phyloP scores from a whole-genome alignment of 768 basidiomycete species.

The Mycena polygramma region DNA sequence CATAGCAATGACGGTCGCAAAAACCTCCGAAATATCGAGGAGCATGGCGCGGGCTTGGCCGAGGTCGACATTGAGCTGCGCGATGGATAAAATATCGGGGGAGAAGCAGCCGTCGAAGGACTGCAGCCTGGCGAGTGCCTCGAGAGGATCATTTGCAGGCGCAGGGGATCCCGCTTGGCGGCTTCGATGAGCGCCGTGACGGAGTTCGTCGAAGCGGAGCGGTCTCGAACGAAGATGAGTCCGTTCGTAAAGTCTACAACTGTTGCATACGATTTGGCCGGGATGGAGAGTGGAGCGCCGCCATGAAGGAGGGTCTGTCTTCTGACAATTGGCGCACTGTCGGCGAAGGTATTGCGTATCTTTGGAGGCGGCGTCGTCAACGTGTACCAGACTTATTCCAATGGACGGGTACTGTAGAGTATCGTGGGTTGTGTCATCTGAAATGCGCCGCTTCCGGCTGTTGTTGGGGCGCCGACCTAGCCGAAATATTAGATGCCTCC shows the following conservation, averaged over 20 bases:
- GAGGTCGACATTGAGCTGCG: conserved; percentile 1
- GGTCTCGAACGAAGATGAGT: conserved; percentile 87
- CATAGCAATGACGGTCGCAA: conserved; percentile 31
- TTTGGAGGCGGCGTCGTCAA: conserved; percentile 43
- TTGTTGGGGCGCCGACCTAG: conserved; percentile 39
- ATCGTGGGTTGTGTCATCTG: too few species aligned
- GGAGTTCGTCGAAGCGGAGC: conserved; percentile 65
- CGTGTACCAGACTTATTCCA: too few species aligned
- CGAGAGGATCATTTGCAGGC: conserved; percentile 9
- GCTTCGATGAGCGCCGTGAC: conserved; percentile 15
- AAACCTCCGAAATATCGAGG: conserved; percentile 14
- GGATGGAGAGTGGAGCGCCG: conserved; percentile 89
- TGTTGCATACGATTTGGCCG: conserved; percentile 94
- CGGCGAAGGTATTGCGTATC: conserved; percentile 91
- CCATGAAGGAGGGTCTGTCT: conserved; percentile 92
- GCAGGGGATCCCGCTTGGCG: conserved; percentile 29
- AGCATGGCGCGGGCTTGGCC: neutral
- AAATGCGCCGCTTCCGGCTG: too few species aligned
- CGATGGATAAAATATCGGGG: neutral
- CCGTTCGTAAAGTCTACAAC: conserved; percentile 91
- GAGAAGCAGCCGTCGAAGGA: conserved; percentile 29
- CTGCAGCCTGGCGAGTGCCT: conserved; percentile 22
- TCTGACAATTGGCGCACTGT: conserved; percentile 90
- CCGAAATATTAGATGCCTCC: neutral
- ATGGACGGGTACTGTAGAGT: too few species aligned